Conservation (phyloP, 2,329 filamentous ascomycete species). For the Kalaharituber pfeilii region DNA sequence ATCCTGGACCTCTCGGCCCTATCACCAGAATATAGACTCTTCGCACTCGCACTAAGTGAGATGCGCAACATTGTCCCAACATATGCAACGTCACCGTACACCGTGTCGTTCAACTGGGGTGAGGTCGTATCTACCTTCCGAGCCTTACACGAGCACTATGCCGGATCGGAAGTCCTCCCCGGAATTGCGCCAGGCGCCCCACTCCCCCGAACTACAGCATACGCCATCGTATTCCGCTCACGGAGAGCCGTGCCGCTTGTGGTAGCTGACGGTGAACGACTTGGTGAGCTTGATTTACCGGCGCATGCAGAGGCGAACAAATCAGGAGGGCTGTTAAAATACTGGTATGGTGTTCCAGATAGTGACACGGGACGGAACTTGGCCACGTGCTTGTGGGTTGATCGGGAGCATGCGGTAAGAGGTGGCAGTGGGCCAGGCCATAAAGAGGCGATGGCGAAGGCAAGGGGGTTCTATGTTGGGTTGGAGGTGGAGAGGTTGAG, state of each 20-base stretch:
- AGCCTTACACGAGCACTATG: slow-evolving; percentile 39
- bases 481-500: slow-evolving; percentile 55
- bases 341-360: slow-evolving; percentile 74
- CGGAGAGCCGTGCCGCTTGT: no score
- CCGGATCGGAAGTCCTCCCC: background rate
- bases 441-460: slow-evolving; percentile 45
- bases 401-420: slow-evolving; percentile 40
- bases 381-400: slow-evolving; percentile 58
- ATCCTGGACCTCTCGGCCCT: slow-evolving; percentile 54
- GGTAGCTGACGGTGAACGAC: slow-evolving; percentile 43
- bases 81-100: slow-evolving; percentile 62
- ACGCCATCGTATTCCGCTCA: slow-evolving; percentile 71
- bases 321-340: slow-evolving; percentile 73
- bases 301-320: slow-evolving; percentile 64
- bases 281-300: slow-evolving; percentile 57
- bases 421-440: slow-evolving; percentile 36
- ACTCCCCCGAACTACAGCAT: slow-evolving; percentile 39
- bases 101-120: slow-evolving; percentile 59
- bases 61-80: slow-evolving; percentile 46
- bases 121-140: slow-evolving; percentile 43
- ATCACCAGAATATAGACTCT: slow-evolving; percentile 45
- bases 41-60: slow-evolving; percentile 52
- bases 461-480: slow-evolving; percentile 36
- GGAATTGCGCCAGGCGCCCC: slow-evolving; percentile 25
- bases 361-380: slow-evolving; percentile 54